Evolutionary conservation across 1,139 yeast genomes (phyloP), one percentile per base, ranked within the genome.

Genomic region (Sugiyamaella paludigena): DNA sequence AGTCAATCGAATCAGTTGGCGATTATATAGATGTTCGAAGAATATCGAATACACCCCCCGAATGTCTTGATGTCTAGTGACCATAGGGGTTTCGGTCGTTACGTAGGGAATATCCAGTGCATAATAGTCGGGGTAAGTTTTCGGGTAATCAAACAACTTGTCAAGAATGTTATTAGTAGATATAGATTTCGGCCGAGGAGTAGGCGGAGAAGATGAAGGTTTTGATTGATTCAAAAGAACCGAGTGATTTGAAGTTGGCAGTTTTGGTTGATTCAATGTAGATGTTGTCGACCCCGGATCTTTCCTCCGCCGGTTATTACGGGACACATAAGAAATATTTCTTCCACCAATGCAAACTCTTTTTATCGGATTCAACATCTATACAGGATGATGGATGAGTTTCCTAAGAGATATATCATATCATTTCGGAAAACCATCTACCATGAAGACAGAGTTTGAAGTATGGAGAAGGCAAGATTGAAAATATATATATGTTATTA

Each of bases 41-140:
- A 60, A 57, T 6, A 45, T 34, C 9, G 56, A 39, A n/a, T 56
- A 49, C 7, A 59, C 53, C 2, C 71, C 71, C 24, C 57, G 54
- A 16, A 67, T 51, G 2, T 61, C 57, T 13, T 40, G 16, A 1
- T 60, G 48, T 6, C 28, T 13, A 4, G 38, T n/a, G 5, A 53
- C 65, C 1, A 50, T 39, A 4, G 62, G 58, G 4, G 62, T 47
- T 5, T 42, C 26, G 2, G 58, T 58, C 2, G 59, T 55, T 11
- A 54, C 60, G 40, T 55, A 60, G 9, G 58, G 53, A 13, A 38
- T 30, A 28, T 19, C 34, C 35, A 39, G 26, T 26, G 41, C 49
- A 15, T 40, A 34, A 38, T 42, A 27, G 16, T 48, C 51, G 1
- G 40, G 45, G 7, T 4, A 27, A 13, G 36, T n/a, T 38, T 8